A percentile compares a stretch with the other conserved stretches of the same genome.
Conservation (phyloP, 2,329 filamentous ascomycete species). For the Juglanconis oblonga region DNA sequence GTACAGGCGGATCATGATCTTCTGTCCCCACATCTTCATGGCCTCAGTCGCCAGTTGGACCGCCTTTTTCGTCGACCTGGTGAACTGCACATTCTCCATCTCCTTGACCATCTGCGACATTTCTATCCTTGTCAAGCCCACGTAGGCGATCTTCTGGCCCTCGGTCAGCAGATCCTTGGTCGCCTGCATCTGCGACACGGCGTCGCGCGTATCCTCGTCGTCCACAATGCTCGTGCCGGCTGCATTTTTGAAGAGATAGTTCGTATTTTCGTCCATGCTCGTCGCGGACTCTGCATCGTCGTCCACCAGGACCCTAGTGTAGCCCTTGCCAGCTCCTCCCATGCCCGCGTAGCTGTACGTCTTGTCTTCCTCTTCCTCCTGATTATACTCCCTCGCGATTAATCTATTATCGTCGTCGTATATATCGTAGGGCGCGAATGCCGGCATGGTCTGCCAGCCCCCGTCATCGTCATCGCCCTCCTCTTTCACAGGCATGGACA, state of each 20-base stretch:
- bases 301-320: conserved; percentile 91
- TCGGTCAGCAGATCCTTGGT: conserved; percentile 95
- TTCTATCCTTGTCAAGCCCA: conserved; percentile 80
- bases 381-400: conserved; percentile 74
- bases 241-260: conserved; percentile 84
- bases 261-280: conserved; percentile 95
- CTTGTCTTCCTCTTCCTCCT: conserved; percentile 67
- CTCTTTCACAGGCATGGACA: conserved; percentile 49
- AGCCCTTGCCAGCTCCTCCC: conserved; percentile 89
- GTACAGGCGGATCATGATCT: conserved; percentile 95
- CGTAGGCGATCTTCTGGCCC: conserved; percentile 92
- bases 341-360: conserved; percentile 70
- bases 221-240: conserved; percentile 58
- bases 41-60: conserved; percentile 68
- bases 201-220: conserved; percentile 79
- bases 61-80: conserved; percentile 68
- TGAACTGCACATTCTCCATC: conserved; percentile 55
- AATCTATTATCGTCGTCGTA: conserved; percentile 92
- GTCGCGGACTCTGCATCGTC: conserved; percentile 92
- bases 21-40: conserved; percentile 94
- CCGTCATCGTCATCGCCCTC: conserved; percentile 60
- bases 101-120: conserved; percentile 75
- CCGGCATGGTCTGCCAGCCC: conserved; percentile 91
- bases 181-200: conserved; percentile 85
- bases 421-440: conserved; percentile 87